Evolutionary conservation across 805 yeast species (phyloP).

Genomic region (Saccharomycopsis olivae): DNA sequence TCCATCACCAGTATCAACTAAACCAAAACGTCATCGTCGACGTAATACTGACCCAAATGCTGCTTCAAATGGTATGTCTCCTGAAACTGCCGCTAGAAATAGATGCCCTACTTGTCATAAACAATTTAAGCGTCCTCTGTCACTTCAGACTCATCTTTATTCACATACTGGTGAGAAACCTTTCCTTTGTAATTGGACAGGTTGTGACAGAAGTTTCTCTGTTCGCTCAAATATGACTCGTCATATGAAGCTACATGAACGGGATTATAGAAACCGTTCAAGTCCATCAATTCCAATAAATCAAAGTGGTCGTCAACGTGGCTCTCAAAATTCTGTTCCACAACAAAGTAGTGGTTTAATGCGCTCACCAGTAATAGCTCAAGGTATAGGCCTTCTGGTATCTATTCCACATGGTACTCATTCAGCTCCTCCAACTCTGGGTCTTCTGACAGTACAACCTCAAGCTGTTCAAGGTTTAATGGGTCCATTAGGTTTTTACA

Average conservation of each 20-base stretch:
- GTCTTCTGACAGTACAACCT: too few species aligned
- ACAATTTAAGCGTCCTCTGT: constrained; percentile 73
- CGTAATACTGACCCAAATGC: constrained; percentile 16
- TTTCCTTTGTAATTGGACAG: constrained; percentile 49
- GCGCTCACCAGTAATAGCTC: too few species aligned
- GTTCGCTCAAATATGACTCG: constrained; percentile 76
- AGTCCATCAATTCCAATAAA: too few species aligned
- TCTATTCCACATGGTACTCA: too few species aligned
- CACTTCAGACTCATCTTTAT: constrained; percentile 67
- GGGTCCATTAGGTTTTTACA: too few species aligned
- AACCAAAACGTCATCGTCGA: constrained; percentile 13
- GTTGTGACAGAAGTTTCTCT: constrained; percentile 59
- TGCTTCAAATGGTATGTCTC: constrained; percentile 27
- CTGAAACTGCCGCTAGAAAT: constrained; percentile 36
- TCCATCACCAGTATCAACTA: background rate
- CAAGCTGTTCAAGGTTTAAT: too few species aligned
- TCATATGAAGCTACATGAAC: constrained; percentile 57
- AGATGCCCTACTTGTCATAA: constrained; percentile 53
- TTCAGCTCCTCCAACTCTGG: too few species aligned
- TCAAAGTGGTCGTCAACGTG: too few species aligned
- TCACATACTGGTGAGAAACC: constrained; percentile 82
- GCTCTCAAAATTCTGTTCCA: too few species aligned
- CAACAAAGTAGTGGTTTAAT: too few species aligned
- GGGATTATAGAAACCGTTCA: too few species aligned
- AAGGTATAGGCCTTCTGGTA: too few species aligned